phyloP scores from a whole-genome alignment of 768 basidiomycete species.

The Dentipellis fragilis region DNA sequence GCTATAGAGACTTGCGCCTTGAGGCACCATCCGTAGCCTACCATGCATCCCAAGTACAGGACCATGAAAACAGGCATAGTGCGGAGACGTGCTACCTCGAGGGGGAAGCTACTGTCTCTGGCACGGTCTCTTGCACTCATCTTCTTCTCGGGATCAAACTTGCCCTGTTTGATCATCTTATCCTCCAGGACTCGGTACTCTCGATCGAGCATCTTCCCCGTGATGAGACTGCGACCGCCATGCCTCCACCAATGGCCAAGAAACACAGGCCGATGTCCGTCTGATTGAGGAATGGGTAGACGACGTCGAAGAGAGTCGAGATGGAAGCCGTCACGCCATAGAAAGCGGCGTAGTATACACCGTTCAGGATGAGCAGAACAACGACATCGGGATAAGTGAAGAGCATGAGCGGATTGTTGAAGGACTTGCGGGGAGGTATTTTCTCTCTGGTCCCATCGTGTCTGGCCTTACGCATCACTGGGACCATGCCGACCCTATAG shows the following conservation, averaged over 20 bases:
- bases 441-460: background rate
- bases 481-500: constrained; percentile 22
- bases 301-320: constrained; percentile 45
- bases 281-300: constrained; percentile 52
- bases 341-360: constrained; percentile 42
- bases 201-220: constrained; percentile 55
- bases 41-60: constrained; percentile 29
- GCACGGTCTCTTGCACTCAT: constrained; percentile 15
- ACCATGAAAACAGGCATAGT: constrained; percentile 31
- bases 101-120: constrained; percentile 37
- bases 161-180: constrained; percentile 12
- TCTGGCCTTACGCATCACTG: constrained; percentile 17
- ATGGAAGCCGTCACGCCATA: constrained; percentile 53
- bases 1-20: constrained; percentile 38
- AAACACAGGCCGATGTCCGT: constrained; percentile 70
- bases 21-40: constrained; percentile 56
- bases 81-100: constrained; percentile 50
- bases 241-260: constrained; percentile 66
- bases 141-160: constrained; percentile 16
- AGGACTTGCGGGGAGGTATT: constrained; percentile 22
- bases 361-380: constrained; percentile 44
- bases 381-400: constrained; percentile 47
- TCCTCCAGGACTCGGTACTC: constrained; percentile 43
- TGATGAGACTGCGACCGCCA: constrained; percentile 42
- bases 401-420: constrained; percentile 46